phyloP scores from a whole-genome alignment of 2,329 filamentous ascomycete genomes.

The Xylariaceae sp. region DNA sequence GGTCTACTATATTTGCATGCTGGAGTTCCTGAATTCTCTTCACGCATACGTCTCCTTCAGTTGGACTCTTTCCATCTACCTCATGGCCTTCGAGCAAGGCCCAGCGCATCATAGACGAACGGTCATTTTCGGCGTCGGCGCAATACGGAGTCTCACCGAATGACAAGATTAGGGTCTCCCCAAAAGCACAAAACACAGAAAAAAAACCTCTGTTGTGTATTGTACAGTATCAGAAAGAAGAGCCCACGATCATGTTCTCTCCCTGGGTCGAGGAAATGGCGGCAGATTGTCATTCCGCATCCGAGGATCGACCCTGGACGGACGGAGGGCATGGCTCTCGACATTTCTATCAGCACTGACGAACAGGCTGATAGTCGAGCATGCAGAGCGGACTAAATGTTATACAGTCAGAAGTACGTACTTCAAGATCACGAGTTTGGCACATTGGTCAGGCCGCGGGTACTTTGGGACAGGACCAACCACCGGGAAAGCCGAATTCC shows the following conservation, averaged over 20 bases:
- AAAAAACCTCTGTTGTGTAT: conserved; percentile 4
- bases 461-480: too few relatives aligned
- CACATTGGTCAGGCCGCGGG: too few relatives aligned
- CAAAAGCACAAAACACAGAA: conserved; percentile 3
- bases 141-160: conserved; percentile 5
- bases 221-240: conserved; percentile 2
- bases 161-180: background rate
- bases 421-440: too few relatives aligned
- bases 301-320: background rate
- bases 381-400: too few relatives aligned
- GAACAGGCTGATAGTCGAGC: too few relatives aligned
- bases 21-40: too few relatives aligned
- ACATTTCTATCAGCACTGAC: too few relatives aligned
- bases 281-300: conserved; percentile 2
- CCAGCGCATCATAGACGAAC: conserved; percentile 3
- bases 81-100: background rate
- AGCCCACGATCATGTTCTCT: too few relatives aligned
- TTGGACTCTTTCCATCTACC: too few relatives aligned
- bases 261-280: background rate
- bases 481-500: too few relatives aligned
- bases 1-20: conserved; percentile 12
- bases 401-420: too few relatives aligned
- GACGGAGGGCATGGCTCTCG: too few relatives aligned
- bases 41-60: conserved; percentile 1
- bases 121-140: conserved; percentile 3